A percentile compares a stretch with the other conserved stretches of the same genome.
Evolutionary conservation across 805 yeast genomes (phyloP).

Genomic region (Candida peoriensis): DNA sequence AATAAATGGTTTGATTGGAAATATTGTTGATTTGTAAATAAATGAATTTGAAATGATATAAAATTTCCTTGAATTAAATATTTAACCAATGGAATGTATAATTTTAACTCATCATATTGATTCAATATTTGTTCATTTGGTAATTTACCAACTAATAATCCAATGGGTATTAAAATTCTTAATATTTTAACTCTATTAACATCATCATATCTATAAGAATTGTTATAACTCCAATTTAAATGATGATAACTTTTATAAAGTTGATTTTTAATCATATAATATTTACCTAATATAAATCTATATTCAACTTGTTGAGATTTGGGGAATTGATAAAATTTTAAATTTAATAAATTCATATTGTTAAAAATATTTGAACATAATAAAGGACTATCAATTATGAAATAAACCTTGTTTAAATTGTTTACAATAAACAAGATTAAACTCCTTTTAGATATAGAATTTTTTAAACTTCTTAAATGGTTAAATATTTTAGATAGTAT

Average conservation of each 20-base stretch:
- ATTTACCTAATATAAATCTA: conserved; percentile 49
- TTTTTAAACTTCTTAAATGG: conserved; percentile 26
- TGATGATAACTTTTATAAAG: conserved; percentile 42
- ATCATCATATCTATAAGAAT: conserved; percentile 7
- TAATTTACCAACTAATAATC: conserved; percentile 46
- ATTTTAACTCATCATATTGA: conserved; percentile 22
- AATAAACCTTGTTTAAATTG: conserved; percentile 46
- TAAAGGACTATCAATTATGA: conserved; percentile 48
- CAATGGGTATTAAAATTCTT: conserved; percentile 45
- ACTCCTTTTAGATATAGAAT: conserved; percentile 35
- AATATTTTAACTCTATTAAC: conserved; percentile 30
- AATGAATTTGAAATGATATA: conserved; percentile 27
- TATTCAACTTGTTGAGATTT: conserved; percentile 44
- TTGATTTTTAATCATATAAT: conserved; percentile 47
- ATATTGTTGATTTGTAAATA: conserved; percentile 33
- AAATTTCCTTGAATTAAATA: conserved; percentile 40
- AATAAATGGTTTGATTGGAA: conserved; percentile 34
- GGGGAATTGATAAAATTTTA: conserved; percentile 37
- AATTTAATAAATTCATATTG: conserved; percentile 46
- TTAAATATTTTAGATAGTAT: conserved; percentile 23
- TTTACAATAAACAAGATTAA: conserved; percentile 45
- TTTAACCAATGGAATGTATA: conserved; percentile 35
- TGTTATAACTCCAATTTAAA: conserved; percentile 38
- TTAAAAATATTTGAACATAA: conserved; percentile 58
- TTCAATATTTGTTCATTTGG: conserved; percentile 32